Conservation (phyloP, 768 basidiomycete species). For the Mycena alexandri region DNA sequence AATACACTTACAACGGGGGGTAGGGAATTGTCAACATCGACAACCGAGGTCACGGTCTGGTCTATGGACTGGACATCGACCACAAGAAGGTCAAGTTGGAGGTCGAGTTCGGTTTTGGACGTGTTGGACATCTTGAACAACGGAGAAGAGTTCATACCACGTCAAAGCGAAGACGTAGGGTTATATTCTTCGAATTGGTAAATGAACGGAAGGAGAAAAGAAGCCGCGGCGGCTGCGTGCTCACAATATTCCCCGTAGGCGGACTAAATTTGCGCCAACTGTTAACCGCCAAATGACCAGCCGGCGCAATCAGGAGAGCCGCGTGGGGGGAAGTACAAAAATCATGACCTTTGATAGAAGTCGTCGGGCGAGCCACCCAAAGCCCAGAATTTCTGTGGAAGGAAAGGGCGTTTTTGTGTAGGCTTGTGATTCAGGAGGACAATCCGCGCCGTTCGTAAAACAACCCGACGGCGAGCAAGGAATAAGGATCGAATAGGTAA, state of each 20-base stretch:
- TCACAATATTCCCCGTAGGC: conserved; percentile 15
- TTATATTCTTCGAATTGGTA: too few species aligned
- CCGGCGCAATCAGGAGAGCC: too few species aligned
- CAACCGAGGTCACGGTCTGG: neutral
- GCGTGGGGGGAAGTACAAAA: too few species aligned
- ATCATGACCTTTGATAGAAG: too few species aligned
- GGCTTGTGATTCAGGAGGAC: too few species aligned
- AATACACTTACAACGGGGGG: conserved; percentile 1
- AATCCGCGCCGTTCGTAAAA: neutral
- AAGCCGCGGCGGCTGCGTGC: neutral
- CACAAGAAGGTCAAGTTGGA: neutral
- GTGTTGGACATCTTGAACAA: neutral
- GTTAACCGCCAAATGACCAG: neutral
- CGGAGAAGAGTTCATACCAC: neutral
- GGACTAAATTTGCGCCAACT: conserved; percentile 1
- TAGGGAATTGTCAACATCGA: neutral
- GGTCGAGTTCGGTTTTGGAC: conserved; percentile 5
- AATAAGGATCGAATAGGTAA: too few species aligned
- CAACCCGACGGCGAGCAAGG: conserved; percentile 4
- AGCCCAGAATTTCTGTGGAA: too few species aligned
- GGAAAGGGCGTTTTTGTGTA: too few species aligned
- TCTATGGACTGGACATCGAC: neutral
- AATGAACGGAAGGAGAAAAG: neutral
- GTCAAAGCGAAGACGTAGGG: too few species aligned
- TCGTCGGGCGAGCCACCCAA: too few species aligned